Evolutionary conservation across 1,139 yeast species (phyloP).

Genomic region (Hyphopichia buzzinii): DNA sequence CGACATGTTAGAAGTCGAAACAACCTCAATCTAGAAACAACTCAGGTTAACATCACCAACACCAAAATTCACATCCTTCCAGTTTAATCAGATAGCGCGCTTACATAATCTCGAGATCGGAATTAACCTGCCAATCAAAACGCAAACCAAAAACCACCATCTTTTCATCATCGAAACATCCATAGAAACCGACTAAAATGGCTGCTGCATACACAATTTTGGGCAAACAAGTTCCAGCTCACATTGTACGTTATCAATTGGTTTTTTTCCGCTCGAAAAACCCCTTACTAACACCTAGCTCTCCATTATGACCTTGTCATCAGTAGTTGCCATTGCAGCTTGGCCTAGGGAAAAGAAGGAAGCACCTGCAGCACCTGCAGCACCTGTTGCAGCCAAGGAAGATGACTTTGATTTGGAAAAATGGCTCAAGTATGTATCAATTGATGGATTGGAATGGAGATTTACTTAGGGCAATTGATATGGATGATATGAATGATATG

Average conservation of each 20-base stretch:
- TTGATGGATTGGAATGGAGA: no score
- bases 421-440: conserved; percentile 49
- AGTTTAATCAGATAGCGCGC: no score
- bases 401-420: conserved; percentile 66
- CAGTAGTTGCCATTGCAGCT: conserved; percentile 43
- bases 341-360: conserved; percentile 37
- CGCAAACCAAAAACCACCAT: background rate
- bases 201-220: conserved; percentile 61
- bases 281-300: conserved; percentile 25
- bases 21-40: no score
- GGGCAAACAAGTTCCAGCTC: conserved; percentile 65
- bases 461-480: no score
- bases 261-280: background rate
- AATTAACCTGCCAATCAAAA: conserved; percentile 1
- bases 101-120: conserved; percentile 2
- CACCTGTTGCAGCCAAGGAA: conserved; percentile 33
- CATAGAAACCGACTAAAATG: conserved; percentile 40
- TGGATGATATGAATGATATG: no score
- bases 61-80: no score
- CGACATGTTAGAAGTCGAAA: no score
- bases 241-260: conserved; percentile 45
- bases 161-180: background rate
- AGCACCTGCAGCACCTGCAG: conserved; percentile 25
- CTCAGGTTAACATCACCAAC: no score
- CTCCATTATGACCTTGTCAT: conserved; percentile 44